Conservation (phyloP, 176 grass and related monocot genomes). For the Chrysopogon serrulatus region DNA sequence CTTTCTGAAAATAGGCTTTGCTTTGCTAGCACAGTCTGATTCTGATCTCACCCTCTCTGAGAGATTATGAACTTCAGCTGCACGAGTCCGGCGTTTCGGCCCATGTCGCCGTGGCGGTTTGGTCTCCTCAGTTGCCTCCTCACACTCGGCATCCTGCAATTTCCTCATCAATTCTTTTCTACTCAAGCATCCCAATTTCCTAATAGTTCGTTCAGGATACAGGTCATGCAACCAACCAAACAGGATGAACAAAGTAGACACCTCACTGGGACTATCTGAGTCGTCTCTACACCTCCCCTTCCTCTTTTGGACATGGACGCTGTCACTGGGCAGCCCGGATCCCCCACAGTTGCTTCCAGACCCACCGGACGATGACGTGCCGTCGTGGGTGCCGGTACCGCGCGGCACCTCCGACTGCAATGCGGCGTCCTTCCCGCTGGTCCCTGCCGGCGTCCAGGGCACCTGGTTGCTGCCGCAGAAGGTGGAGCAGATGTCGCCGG, state of each 20-base stretch:
- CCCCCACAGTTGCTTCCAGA: conserved; percentile 63
- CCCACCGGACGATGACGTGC: conserved; percentile 73
- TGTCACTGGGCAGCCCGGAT: conserved; percentile 27
- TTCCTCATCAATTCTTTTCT: conserved; percentile 27
- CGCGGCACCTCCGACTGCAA: conserved; percentile 24
- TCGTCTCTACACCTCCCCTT: conserved; percentile 42
- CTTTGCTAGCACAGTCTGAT: not conserved
- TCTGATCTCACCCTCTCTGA: conserved; percentile 85
- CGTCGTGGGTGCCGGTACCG: conserved; percentile 8
- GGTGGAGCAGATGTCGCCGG: conserved; percentile 50
- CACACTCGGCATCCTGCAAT: conserved; percentile 65
- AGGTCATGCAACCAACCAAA: not conserved
- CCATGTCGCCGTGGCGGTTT: conserved; percentile 32
- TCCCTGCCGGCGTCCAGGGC: not conserved
- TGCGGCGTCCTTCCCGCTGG: conserved; percentile 20
- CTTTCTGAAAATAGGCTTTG: not conserved
- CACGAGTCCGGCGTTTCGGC: conserved; percentile 64
- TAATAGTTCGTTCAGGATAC: not conserved
- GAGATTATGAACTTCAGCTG: conserved; percentile 91
- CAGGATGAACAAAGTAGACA: conserved; percentile 18
- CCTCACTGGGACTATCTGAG: conserved; percentile 64
- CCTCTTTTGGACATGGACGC: conserved; percentile 39
- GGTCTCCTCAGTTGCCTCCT: conserved; percentile 42
- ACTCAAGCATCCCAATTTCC: not conserved
- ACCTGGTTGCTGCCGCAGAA: conserved; percentile 62